Evolutionary conservation across 805 yeast genomes (phyloP), one percentile per base, ranked within the genome.

Genomic region (Metschnikowia continentalis): DNA sequence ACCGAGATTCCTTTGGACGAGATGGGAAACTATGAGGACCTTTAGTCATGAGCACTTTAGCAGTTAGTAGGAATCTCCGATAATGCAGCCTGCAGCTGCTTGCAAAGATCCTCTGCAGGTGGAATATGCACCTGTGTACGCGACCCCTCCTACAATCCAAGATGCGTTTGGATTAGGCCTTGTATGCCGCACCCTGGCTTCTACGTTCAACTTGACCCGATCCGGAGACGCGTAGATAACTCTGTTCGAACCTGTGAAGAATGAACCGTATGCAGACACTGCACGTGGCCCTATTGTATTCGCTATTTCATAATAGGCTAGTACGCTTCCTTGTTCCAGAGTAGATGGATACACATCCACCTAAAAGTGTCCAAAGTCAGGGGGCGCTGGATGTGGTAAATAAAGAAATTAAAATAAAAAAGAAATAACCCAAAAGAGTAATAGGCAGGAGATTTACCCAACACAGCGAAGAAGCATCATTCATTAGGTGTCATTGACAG

Each of bases 1-100:
- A 80, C 80, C 13, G 84, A 80, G 61, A 73, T 81, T 33, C 85
- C 85, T 6, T 39, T 32, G 22, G 53, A 41, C 14, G 56, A 53
- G 42, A 14, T 14, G 17, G 32, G 19, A 3, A 39, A 23, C 15
- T 39, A 39, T n/a, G 32, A 22, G 14, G 42, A 20, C 13, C 14
- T 14, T 7, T 14, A 39, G 8, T 23, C 14, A 17, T 22, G 19
- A 39, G 23, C 3, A 14, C 42, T 39, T 17, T 22, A 22, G 14
- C 42, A 7, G 4, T 6, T 15, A 22, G 42, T 37, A 19, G 40
- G 10, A 19, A 19, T 19, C 23, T 37, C 26, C 6, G 23, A 37
- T 11, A 5, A 6, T 37, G 7, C 22, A 14, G 26, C 15, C 40
- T 22, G 23, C 40, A 19, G 22, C 22, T 37, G 8, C 26, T n/a